Evolutionary conservation across 805 yeast genomes (phyloP).

Genomic region (Suhomyces tanzawaensis): DNA sequence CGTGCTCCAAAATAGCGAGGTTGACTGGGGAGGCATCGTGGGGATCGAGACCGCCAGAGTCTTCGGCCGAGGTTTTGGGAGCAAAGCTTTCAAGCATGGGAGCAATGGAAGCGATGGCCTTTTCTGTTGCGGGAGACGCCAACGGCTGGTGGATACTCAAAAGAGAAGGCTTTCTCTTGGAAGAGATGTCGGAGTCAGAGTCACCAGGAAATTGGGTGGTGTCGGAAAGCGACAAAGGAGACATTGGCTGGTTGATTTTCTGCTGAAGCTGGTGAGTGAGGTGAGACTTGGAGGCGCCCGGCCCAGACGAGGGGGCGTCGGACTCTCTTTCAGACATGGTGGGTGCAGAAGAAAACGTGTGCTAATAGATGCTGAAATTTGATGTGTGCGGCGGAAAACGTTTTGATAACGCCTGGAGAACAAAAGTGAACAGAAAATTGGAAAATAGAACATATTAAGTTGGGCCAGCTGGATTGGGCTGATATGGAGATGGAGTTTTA

Average conservation of each 20-base stretch:
- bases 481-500: too few relatives aligned
- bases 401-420: too few relatives aligned
- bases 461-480: too few relatives aligned
- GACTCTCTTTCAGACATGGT: background rate
- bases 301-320: background rate
- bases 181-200: too few relatives aligned
- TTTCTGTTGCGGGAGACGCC: constrained; percentile 38
- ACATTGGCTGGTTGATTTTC: constrained; percentile 31
- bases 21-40: background rate
- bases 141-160: constrained; percentile 8
- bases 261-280: constrained; percentile 1
- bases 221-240: constrained; percentile 30
- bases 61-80: constrained; percentile 60
- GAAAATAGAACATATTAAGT: too few relatives aligned
- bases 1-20: background rate
- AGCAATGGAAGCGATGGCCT: constrained; percentile 76
- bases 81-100: constrained; percentile 73
- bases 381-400: too few relatives aligned
- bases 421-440: too few relatives aligned
- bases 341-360: constrained; percentile 1
- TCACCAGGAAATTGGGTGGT: background rate
- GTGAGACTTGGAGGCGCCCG: background rate
- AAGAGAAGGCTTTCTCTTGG: background rate
- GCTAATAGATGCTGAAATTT: too few relatives aligned
- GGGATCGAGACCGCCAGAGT: constrained; percentile 6